phyloP scores from a whole-genome alignment of 306 rosid genomes.

The Vicia villosa region DNA sequence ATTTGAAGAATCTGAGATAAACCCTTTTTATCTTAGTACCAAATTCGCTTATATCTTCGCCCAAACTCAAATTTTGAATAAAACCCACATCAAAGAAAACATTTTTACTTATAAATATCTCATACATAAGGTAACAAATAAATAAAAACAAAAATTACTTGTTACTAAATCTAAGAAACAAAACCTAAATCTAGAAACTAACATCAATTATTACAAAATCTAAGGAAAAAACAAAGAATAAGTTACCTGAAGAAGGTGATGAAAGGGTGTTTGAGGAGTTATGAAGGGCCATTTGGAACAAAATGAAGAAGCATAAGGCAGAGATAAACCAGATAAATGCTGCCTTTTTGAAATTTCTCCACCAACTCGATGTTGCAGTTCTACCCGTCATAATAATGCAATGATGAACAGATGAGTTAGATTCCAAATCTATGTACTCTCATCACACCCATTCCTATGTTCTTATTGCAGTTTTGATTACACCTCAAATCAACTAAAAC shows the following conservation, averaged over 20 bases:
- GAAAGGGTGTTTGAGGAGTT: slow-evolving; percentile 41
- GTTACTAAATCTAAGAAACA: neutral
- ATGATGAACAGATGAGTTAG: neutral
- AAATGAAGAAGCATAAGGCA: slow-evolving; percentile 56
- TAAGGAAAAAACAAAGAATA: neutral
- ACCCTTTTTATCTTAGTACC: slow-evolving; percentile 28
- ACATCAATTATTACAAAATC: neutral
- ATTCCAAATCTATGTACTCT: neutral
- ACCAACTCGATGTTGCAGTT: slow-evolving; percentile 28
- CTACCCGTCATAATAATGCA: slow-evolving; percentile 31
- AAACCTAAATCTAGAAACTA: slow-evolving; percentile 16
- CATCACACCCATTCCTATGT: neutral
- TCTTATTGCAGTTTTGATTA: no score
- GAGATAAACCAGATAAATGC: slow-evolving; percentile 69
- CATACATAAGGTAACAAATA: no score
- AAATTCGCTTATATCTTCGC: neutral
- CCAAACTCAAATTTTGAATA: slow-evolving; percentile 36
- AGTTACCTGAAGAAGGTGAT: slow-evolving; percentile 43
- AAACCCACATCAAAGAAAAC: slow-evolving; percentile 12
- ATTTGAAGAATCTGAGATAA: slow-evolving; percentile 45
- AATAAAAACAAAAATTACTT: slow-evolving; percentile 1
- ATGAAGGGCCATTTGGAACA: slow-evolving; percentile 63
- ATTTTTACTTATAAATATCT: neutral
- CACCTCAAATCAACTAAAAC: no score
- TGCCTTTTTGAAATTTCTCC: slow-evolving; percentile 50